Evolutionary conservation across 2,329 filamentous ascomycete species (phyloP).

Genomic region (Penicillium sp.): DNA sequence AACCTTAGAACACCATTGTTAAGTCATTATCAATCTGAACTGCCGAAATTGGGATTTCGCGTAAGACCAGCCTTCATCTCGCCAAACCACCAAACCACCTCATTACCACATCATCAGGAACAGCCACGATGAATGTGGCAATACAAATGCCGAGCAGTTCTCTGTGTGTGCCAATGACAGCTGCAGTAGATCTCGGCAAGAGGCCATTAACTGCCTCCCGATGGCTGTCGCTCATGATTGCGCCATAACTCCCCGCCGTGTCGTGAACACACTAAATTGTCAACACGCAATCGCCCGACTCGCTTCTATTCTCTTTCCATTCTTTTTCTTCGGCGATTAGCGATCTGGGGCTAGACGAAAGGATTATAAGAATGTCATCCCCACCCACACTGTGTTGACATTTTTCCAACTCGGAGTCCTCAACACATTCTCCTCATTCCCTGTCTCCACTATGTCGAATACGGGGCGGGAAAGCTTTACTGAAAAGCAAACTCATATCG

Average conservation of each 20-base stretch:
- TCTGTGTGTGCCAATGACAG: too few species aligned
- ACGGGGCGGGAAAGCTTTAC: not conserved
- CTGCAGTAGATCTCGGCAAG: not conserved
- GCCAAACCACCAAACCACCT: not conserved
- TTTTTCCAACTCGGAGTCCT: not conserved
- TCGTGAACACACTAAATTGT: slow-evolving; percentile 13
- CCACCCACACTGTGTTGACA: not conserved
- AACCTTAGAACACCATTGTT: too few species aligned
- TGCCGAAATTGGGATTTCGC: too few species aligned
- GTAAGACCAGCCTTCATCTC: too few species aligned
- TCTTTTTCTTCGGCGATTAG: not conserved
- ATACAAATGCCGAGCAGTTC: too few species aligned
- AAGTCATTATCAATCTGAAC: too few species aligned
- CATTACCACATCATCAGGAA: too few species aligned
- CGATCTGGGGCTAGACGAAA: too few species aligned
- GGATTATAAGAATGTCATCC: slow-evolving; percentile 4
- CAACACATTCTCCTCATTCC: not conserved
- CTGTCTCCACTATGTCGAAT: not conserved
- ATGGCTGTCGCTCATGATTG: too few species aligned
- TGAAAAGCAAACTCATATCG: slow-evolving; percentile 21
- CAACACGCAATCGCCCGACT: slow-evolving; percentile 19
- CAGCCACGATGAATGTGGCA: too few species aligned
- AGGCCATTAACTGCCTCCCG: too few species aligned
- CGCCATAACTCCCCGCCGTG: slow-evolving; percentile 28
- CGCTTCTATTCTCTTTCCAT: not conserved